Percentiles rank a stretch among this genome's conserved stretches.
These are phyloP conservation scores for Acacia melanoxylon DNA, from an alignment of 306 rosid genomes.

Conservation along the genomic window DNA sequence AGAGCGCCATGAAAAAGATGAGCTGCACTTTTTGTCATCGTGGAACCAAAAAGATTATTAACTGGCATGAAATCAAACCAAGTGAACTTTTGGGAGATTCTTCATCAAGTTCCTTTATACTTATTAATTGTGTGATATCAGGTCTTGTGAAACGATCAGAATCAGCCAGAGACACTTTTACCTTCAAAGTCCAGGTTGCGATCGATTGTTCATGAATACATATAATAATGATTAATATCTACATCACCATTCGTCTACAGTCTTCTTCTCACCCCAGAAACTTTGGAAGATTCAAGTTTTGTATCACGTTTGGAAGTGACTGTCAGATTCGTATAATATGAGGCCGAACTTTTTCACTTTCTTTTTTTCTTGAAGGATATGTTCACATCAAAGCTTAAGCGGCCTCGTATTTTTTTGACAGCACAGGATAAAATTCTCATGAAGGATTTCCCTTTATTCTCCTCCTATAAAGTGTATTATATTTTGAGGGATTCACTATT, in stretches of 20 bases:
- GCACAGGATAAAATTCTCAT: not conserved
- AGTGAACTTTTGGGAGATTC: slow-evolving; percentile 15
- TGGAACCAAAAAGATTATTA: slow-evolving; percentile 18
- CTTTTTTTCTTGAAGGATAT: not conserved
- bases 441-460: not conserved
- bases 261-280: slow-evolving; percentile 7
- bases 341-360: not conserved
- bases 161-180: slow-evolving; percentile 15
- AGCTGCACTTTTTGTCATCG: slow-evolving; percentile 31
- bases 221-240: slow-evolving; percentile 5
- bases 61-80: not conserved
- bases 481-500: not conserved
- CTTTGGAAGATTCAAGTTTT: not conserved
- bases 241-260: slow-evolving; percentile 22
- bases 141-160: slow-evolving; percentile 11
- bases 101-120: not conserved
- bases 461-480: not conserved
- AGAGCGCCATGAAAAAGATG: slow-evolving; percentile 19
- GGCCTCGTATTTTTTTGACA: not conserved
- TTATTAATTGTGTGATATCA: not conserved
- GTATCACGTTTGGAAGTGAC: not conserved
- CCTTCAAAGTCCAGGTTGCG: slow-evolving; percentile 13
- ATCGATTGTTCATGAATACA: slow-evolving; percentile 15
- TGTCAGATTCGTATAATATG: not conserved
- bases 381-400: not conserved